Evolutionary conservation across 257 asterid species (phyloP).

Genomic region (Nicotiana otophora): DNA sequence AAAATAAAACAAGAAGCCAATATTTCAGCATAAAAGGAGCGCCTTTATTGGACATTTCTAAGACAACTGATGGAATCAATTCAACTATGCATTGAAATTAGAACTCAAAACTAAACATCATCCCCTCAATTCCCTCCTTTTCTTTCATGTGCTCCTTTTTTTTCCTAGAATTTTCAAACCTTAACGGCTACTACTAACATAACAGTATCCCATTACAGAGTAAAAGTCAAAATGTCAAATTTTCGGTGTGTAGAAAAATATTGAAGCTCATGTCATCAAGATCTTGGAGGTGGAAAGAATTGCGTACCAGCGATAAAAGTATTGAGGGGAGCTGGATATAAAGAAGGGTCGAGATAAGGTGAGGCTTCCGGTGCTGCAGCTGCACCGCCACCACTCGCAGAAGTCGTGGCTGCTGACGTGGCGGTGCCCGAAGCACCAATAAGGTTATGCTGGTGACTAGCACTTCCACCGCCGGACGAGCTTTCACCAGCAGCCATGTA

Average conservation of each 20-base stretch:
- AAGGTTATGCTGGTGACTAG: conserved; percentile 53
- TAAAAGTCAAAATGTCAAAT: not conserved
- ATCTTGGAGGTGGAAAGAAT: conserved; percentile 94
- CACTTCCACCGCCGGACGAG: conserved; percentile 78
- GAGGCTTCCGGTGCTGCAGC: conserved; percentile 14
- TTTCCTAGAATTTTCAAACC: not conserved
- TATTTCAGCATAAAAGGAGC: not conserved
- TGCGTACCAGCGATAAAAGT: conserved; percentile 90
- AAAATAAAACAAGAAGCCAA: not conserved
- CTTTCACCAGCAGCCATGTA: conserved; percentile 60
- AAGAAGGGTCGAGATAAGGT: conserved; percentile 49
- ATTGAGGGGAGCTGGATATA: conserved; percentile 61
- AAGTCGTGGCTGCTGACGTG: conserved; percentile 20
- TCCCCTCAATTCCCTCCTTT: conserved; percentile 23
- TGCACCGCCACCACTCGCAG: conserved; percentile 24
- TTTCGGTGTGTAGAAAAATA: not conserved
- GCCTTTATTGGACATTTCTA: not conserved
- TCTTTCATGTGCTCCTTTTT: not conserved
- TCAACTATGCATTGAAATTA: conserved; percentile 25
- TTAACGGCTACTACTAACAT: not conserved
- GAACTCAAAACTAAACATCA: conserved; percentile 23
- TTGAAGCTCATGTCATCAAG: conserved; percentile 30
- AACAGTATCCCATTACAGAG: conserved; percentile 3
- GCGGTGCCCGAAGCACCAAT: conserved; percentile 37
- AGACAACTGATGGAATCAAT: not conserved